These are phyloP conservation scores for Ascochyta lentis DNA, from an alignment of 2,329 filamentous ascomycete genomes.

Conservation along the genomic window DNA sequence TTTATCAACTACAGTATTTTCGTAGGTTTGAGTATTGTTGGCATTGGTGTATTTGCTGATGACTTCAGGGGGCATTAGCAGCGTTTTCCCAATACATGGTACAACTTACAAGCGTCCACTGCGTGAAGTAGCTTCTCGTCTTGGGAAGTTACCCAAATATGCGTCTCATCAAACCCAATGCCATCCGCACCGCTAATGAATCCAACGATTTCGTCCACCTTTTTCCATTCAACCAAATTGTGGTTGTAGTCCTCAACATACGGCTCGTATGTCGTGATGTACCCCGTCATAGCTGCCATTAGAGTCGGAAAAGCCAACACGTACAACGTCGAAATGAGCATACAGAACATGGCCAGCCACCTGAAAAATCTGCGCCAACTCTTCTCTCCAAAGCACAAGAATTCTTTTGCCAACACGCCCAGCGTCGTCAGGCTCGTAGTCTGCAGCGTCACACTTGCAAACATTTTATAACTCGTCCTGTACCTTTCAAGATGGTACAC, in stretches of 20 bases:
- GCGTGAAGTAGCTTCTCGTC: constrained; percentile 22
- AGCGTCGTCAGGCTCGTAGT: constrained; percentile 40
- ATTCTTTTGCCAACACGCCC: constrained; percentile 40
- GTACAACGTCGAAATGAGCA: constrained; percentile 43
- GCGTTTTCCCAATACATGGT: not conserved
- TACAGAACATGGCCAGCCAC: constrained; percentile 41
- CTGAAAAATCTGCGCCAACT: constrained; percentile 39
- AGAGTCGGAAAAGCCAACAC: constrained; percentile 48
- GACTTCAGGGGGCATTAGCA: not conserved
- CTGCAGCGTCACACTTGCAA: constrained; percentile 36
- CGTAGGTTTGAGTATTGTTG: not conserved
- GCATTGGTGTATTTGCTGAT: not conserved
- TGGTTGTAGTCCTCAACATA: constrained; percentile 35
- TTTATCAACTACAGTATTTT: not conserved
- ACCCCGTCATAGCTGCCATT: constrained; percentile 51
- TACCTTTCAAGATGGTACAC: constrained; percentile 46
- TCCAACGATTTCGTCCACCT: constrained; percentile 21
- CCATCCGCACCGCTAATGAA: constrained; percentile 28
- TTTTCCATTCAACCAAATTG: constrained; percentile 36
- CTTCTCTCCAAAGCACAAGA: constrained; percentile 29
- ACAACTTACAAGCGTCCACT: constrained; percentile 25
- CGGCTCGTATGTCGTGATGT: constrained; percentile 40
- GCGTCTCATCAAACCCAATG: constrained; percentile 24
- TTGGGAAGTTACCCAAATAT: constrained; percentile 17
- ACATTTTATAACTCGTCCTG: constrained; percentile 40